Percentiles rank a stretch among this genome's conserved stretches.
Conservation (phyloP, 192 early-diverging fungal species). For the Helicostylum pulchrum region DNA sequence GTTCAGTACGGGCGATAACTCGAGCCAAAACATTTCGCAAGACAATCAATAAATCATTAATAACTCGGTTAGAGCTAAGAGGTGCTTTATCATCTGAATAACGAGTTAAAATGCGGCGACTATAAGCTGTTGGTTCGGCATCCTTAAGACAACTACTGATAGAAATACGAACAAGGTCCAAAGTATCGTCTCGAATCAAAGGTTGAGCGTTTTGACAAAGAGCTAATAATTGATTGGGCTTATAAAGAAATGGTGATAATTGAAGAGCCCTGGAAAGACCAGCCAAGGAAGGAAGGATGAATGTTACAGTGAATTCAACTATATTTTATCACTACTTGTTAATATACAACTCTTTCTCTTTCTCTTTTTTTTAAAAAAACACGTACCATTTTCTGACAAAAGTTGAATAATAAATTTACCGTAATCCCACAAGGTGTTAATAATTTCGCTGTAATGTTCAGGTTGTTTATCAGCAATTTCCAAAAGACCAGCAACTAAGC, state of each 20-base stretch:
- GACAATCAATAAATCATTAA: constrained; percentile 47
- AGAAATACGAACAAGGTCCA: constrained; percentile 43
- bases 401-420: constrained; percentile 32
- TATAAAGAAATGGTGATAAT: constrained; percentile 41
- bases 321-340: background rate
- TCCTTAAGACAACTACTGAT: constrained; percentile 38
- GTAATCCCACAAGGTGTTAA: constrained; percentile 46
- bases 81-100: constrained; percentile 45
- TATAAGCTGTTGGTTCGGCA: constrained; percentile 38
- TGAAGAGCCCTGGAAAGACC: constrained; percentile 55
- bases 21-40: constrained; percentile 54
- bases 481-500: constrained; percentile 42
- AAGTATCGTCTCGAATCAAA: constrained; percentile 44
- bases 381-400: background rate
- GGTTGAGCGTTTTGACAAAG: constrained; percentile 46
- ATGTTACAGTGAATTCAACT: constrained; percentile 48
- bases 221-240: constrained; percentile 44
- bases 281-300: constrained; percentile 57
- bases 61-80: constrained; percentile 52
- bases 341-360: background rate
- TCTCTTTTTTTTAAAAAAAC: background rate
- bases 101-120: constrained; percentile 43
- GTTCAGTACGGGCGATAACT: constrained; percentile 32
- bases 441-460: constrained; percentile 34
- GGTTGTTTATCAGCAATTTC: constrained; percentile 41